Evolutionary conservation across 805 yeast genomes (phyloP), one percentile per base, ranked within the genome.

Genomic region (Nakazawaea ernobii): DNA sequence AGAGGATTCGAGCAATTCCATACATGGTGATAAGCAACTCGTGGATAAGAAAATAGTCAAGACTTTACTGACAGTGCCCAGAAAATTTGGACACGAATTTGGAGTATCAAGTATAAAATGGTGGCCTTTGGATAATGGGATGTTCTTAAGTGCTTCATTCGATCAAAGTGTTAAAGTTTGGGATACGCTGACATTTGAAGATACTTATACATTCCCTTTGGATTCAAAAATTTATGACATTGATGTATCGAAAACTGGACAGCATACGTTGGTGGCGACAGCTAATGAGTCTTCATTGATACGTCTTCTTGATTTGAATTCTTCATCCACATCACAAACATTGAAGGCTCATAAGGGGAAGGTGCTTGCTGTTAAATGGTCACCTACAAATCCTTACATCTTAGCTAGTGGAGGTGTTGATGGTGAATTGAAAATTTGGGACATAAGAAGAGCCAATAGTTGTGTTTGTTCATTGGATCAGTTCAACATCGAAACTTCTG

Each of bases 101-200:
- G 96, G 96, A 0, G 71, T 91, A 0, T 85, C 95, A 0, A 66
- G 77, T 13, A 69, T 87, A 0, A 70, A 74, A 55, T 91, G 97
- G 97, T 92, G 96, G 92, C 90, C 94, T 0, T 68, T 69, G 39
- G 97, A 91, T 62, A 79, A 82, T 32, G 97, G 96, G 1, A 73
- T 91, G 82, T 90, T 89, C 66, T 72, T 89, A 15, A 76, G 89
- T 2, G 80, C 89, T 1, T 87, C 96, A 0, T 88, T 81, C 61
- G 97, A 91, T 62, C 79, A 77, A 49, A 75, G 80, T 0, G 76
- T 90, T 20, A 85, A 82, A 52, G 71, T 89, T 1, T 91, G 95
- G 95, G 96, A 89, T 59, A 75, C 96, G 0, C 74, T 74, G 47
- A 66, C 74, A 14, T 65, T 90, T 53, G 69, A 71, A n/a, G 77